Evolutionary conservation across 108 stramenopile genomes (phyloP).

Genomic region (Cyclotella kingstonii): DNA sequence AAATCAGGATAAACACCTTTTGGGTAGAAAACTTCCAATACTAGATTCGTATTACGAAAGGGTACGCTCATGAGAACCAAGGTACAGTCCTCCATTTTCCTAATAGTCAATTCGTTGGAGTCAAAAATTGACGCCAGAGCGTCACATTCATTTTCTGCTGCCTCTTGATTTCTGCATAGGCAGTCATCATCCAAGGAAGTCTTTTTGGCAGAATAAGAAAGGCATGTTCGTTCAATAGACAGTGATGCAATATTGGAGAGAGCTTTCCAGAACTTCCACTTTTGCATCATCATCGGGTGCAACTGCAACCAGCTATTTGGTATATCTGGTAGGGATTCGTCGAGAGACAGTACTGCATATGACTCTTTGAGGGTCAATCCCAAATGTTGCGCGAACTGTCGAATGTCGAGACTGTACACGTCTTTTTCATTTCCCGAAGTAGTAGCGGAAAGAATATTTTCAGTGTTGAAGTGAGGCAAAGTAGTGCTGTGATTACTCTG

Average conservation of each 20-base stretch:
- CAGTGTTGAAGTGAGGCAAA: too few relatives aligned
- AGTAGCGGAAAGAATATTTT: too few relatives aligned
- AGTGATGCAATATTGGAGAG: conserved; percentile 28
- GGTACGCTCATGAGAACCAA: conserved; percentile 39
- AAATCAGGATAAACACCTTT: conserved; percentile 41
- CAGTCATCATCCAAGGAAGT: conserved; percentile 11
- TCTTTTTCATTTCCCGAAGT: neutral
- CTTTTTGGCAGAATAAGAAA: conserved; percentile 16
- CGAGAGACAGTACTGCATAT: conserved; percentile 18
- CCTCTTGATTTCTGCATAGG: conserved; percentile 22
- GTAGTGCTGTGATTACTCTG: neutral
- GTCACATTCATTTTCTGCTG: conserved; percentile 67
- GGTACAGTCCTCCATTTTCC: conserved; percentile 8
- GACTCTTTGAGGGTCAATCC: conserved; percentile 56
- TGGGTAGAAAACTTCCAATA: conserved; percentile 32
- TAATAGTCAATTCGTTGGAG: conserved; percentile 42
- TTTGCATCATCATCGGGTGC: conserved; percentile 17
- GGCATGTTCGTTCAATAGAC: conserved; percentile 14
- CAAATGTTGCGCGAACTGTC: conserved; percentile 39
- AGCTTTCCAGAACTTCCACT: conserved; percentile 40
- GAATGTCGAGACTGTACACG: conserved; percentile 2
- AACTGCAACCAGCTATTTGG: neutral
- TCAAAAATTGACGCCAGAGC: conserved; percentile 73
- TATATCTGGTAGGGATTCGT: conserved; percentile 1
- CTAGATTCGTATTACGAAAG: conserved; percentile 18